Evolutionary conservation across 768 basidiomycete species (phyloP).

Genomic region (Favolaschia claudopus): DNA sequence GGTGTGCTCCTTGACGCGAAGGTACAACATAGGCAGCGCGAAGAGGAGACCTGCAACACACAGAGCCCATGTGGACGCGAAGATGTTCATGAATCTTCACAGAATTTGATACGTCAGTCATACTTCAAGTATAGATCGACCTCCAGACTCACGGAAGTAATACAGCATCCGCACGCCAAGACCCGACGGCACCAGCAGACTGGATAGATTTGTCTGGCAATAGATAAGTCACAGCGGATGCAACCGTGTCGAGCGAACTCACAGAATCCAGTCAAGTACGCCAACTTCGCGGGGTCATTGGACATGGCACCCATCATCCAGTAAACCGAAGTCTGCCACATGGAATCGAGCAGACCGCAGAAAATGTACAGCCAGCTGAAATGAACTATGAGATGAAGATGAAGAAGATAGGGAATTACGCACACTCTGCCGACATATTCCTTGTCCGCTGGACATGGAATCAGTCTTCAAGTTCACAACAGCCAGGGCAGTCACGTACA

Average conservation of each 20-base stretch:
- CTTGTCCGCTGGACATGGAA: slow-evolving; percentile 39
- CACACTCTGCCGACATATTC: slow-evolving; percentile 59
- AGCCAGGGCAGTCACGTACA: not conserved
- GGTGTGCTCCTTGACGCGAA: slow-evolving; percentile 58
- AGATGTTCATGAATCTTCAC: slow-evolving; percentile 66
- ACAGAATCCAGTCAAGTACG: slow-evolving; percentile 86
- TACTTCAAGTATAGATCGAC: not conserved
- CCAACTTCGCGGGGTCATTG: slow-evolving; percentile 81
- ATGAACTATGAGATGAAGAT: not conserved
- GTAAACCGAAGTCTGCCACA: slow-evolving; percentile 87
- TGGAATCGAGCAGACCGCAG: slow-evolving; percentile 78
- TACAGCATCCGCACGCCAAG: slow-evolving; percentile 75
- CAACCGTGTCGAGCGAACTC: slow-evolving; percentile 36
- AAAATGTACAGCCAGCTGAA: slow-evolving; percentile 65
- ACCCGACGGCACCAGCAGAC: slow-evolving; percentile 76
- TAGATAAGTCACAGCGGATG: not conserved
- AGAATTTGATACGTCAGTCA: slow-evolving; percentile 24
- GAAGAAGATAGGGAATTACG: not conserved
- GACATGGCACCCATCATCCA: slow-evolving; percentile 90
- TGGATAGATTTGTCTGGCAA: slow-evolving; percentile 73
- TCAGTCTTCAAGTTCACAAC: not conserved
- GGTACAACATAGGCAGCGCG: slow-evolving; percentile 63
- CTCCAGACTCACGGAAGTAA: slow-evolving; percentile 63
- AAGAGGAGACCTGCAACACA: slow-evolving; percentile 56
- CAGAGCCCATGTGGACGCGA: slow-evolving; percentile 62